These are phyloP conservation scores for Colletotrichum somersetense DNA, from an alignment of 2,329 filamentous ascomycete species.

Conservation along the genomic window DNA sequence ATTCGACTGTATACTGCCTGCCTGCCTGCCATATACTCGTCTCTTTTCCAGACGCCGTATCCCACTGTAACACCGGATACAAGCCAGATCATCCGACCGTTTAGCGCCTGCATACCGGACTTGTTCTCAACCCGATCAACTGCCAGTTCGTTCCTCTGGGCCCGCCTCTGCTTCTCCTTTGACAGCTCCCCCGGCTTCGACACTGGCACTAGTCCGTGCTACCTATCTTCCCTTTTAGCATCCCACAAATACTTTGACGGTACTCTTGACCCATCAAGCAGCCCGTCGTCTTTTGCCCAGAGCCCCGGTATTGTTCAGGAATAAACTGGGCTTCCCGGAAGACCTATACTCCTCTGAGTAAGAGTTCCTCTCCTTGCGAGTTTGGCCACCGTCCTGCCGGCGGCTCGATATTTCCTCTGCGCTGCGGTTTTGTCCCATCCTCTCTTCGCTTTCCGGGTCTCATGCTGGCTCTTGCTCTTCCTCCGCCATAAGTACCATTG, in stretches of 20 bases:
- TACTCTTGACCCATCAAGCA: slow-evolving; percentile 2
- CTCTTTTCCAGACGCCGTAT: slow-evolving; percentile 7
- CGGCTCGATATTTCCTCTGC: slow-evolving; percentile 29
- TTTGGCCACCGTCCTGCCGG: slow-evolving; percentile 34
- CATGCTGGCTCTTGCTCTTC: slow-evolving; percentile 16
- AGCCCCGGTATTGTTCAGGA: slow-evolving; percentile 29
- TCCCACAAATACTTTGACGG: slow-evolving; percentile 6
- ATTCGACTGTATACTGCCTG: not conserved
- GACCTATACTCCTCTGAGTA: slow-evolving; percentile 12
- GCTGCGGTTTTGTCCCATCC: not conserved
- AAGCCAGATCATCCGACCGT: slow-evolving; percentile 7
- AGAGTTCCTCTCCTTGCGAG: slow-evolving; percentile 16
- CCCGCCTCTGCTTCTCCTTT: slow-evolving; percentile 8
- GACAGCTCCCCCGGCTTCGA: slow-evolving; percentile 9
- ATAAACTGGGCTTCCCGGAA: slow-evolving; percentile 11
- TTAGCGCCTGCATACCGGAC: slow-evolving; percentile 17
- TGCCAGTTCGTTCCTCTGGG: not conserved
- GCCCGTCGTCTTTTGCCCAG: slow-evolving; percentile 13
- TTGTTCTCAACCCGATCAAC: slow-evolving; percentile 5
- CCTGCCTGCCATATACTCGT: slow-evolving; percentile 19
- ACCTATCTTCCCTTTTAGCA: not conserved
- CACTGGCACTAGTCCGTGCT: slow-evolving; percentile 10
- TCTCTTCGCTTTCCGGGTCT: slow-evolving; percentile 2
- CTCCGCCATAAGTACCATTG: slow-evolving; percentile 34
- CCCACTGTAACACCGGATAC: slow-evolving; percentile 12